These are phyloP conservation scores for Arthrinium puccinioides DNA, from an alignment of 2,329 filamentous ascomycete genomes.

Conservation along the genomic window DNA sequence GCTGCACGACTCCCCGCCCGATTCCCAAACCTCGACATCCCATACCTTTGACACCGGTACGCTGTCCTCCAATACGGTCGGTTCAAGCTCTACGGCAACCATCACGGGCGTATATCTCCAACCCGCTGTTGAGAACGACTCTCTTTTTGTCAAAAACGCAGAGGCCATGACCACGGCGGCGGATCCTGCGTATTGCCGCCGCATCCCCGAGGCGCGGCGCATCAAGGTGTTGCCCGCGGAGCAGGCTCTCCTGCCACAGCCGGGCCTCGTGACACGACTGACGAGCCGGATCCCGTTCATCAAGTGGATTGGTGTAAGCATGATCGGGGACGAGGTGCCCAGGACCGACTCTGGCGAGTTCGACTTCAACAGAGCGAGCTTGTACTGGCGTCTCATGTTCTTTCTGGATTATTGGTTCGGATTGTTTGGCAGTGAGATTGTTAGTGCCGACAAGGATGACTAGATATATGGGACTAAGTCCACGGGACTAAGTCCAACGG, in stretches of 20 bases:
- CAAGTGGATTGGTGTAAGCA: constrained; percentile 62
- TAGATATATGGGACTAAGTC: no score
- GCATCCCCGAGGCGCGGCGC: constrained; percentile 60
- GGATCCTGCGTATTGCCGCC: constrained; percentile 45
- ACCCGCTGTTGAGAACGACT: neutral
- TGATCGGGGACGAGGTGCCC: constrained; percentile 72
- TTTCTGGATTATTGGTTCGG: constrained; percentile 52
- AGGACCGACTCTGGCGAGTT: constrained; percentile 67
- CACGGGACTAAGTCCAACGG: no score
- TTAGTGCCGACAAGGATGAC: constrained; percentile 51
- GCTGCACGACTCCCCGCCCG: constrained; percentile 31
- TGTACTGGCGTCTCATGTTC: constrained; percentile 63
- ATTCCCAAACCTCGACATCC: constrained; percentile 43
- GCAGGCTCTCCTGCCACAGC: constrained; percentile 63
- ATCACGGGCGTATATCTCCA: constrained; percentile 25
- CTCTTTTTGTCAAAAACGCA: constrained; percentile 5
- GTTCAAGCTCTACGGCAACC: constrained; percentile 38
- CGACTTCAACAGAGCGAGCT: constrained; percentile 61
- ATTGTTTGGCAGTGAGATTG: constrained; percentile 52
- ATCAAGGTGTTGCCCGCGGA: constrained; percentile 60
- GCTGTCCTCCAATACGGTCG: constrained; percentile 31
- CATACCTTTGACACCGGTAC: constrained; percentile 52
- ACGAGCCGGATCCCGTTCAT: constrained; percentile 61
- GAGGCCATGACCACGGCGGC: constrained; percentile 18
- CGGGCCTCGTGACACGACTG: constrained; percentile 56